These are phyloP conservation scores for Dactylellina leptospora DNA, from an alignment of 2,329 filamentous ascomycete species.

Conservation along the genomic window DNA sequence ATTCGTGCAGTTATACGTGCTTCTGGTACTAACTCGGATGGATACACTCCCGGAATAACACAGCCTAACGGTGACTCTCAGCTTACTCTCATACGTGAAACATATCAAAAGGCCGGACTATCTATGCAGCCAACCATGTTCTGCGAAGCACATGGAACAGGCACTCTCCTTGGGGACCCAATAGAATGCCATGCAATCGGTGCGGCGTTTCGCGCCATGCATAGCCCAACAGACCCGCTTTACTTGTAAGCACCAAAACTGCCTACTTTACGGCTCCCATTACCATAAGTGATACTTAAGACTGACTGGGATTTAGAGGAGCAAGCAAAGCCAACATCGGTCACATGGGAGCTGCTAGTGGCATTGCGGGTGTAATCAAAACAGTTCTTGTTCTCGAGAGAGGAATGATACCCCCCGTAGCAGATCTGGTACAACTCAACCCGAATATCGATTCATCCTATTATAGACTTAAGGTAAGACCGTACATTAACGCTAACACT, in stretches of 20 bases:
- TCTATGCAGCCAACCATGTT: conserved; percentile 55
- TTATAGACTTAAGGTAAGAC: background rate
- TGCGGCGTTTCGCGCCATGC: background rate
- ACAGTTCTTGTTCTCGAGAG: background rate
- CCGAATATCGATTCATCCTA: background rate
- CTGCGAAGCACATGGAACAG: conserved; percentile 70
- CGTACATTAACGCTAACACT: background rate
- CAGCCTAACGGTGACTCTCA: conserved; percentile 66
- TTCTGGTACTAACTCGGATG: conserved; percentile 68
- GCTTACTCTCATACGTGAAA: conserved; percentile 62
- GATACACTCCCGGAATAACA: conserved; percentile 67
- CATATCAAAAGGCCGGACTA: conserved; percentile 62
- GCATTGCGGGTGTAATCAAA: background rate
- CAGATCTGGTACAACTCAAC: background rate
- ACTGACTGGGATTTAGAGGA: background rate
- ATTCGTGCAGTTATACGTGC: conserved; percentile 68
- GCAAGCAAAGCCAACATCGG: conserved; percentile 66
- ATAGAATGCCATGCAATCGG: conserved; percentile 35
- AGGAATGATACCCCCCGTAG: background rate
- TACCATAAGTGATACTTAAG: background rate
- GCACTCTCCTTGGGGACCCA: conserved; percentile 65
- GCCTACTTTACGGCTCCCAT: no score
- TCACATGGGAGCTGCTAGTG: conserved; percentile 64
- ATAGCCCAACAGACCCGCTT: conserved; percentile 58
- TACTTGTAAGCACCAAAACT: conserved; percentile 63